phyloP scores from a whole-genome alignment of 164 flowering plant species.

The Paratinospora sagittata region DNA sequence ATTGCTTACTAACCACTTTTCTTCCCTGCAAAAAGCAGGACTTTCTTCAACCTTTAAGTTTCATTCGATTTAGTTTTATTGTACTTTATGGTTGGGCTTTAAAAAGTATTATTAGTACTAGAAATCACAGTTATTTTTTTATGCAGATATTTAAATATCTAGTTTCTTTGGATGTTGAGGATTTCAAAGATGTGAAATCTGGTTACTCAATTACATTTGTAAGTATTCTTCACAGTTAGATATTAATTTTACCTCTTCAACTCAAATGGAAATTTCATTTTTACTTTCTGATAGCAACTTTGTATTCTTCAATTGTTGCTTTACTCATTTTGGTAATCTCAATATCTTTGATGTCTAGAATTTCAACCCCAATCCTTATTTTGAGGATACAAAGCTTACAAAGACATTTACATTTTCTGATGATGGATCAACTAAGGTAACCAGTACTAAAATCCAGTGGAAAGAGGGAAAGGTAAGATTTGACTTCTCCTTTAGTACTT shows the following conservation, averaged over 20 bases:
- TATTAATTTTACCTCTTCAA: not conserved
- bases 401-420: constrained; percentile 39
- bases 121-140: not conserved
- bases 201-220: constrained; percentile 32
- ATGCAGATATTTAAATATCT: constrained; percentile 39
- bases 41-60: not conserved
- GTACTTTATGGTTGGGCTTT: constrained; percentile 1
- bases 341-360: constrained; percentile 23
- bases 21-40: not conserved
- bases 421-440: constrained; percentile 39
- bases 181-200: constrained; percentile 30
- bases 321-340: not conserved
- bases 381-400: constrained; percentile 42
- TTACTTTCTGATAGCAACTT: too few species aligned
- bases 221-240: constrained; percentile 7
- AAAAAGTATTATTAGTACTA: not conserved
- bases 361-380: constrained; percentile 42
- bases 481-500: constrained; percentile 1
- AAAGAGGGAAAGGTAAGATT: constrained; percentile 47
- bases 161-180: constrained; percentile 39
- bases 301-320: not conserved
- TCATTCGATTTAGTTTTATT: not conserved
- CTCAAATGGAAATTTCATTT: not conserved
- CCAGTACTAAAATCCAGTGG: constrained; percentile 48
- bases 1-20: not conserved